These are phyloP conservation scores for Grigorovia jiainica DNA, from an alignment of 805 yeast species.

Conservation along the genomic window DNA sequence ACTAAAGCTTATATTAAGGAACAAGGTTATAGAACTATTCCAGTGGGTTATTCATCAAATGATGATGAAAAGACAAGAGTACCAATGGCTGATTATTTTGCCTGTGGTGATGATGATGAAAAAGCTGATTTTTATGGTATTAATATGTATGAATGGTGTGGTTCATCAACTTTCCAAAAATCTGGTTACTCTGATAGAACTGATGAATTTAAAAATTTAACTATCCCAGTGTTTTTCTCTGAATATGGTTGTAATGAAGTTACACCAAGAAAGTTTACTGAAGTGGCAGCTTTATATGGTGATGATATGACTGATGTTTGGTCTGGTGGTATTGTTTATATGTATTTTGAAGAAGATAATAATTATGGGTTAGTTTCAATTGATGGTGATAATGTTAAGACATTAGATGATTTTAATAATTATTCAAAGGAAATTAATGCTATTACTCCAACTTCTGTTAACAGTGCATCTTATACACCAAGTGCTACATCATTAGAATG, in stretches of 20 bases:
- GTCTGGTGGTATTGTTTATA: constrained; percentile 86
- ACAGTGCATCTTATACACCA: constrained; percentile 32
- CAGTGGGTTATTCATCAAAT: constrained; percentile 77
- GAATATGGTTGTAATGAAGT: constrained; percentile 75
- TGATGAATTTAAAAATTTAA: constrained; percentile 50
- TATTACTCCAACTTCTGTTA: constrained; percentile 45
- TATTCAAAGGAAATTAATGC: constrained; percentile 49
- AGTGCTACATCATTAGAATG: constrained; percentile 44
- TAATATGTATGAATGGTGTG: constrained; percentile 89
- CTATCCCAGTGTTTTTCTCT: constrained; percentile 69
- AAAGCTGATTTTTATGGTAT: constrained; percentile 79
- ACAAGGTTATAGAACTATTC: constrained; percentile 56
- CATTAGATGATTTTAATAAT: constrained; percentile 55
- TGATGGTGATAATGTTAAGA: constrained; percentile 39
- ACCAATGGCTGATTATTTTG: constrained; percentile 61
- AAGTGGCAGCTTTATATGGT: constrained; percentile 56
- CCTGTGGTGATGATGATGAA: constrained; percentile 58
- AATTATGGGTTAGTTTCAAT: constrained; percentile 64
- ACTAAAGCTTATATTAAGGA: constrained; percentile 55
- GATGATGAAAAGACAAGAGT: constrained; percentile 64
- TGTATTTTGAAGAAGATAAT: constrained; percentile 73
- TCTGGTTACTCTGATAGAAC: constrained; percentile 67
- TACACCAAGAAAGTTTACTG: constrained; percentile 62
- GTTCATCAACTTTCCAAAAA: constrained; percentile 42
- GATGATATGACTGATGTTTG: constrained; percentile 69